Evolutionary conservation across 768 basidiomycete genomes (phyloP).

Genomic region (Amylocystis lapponica): DNA sequence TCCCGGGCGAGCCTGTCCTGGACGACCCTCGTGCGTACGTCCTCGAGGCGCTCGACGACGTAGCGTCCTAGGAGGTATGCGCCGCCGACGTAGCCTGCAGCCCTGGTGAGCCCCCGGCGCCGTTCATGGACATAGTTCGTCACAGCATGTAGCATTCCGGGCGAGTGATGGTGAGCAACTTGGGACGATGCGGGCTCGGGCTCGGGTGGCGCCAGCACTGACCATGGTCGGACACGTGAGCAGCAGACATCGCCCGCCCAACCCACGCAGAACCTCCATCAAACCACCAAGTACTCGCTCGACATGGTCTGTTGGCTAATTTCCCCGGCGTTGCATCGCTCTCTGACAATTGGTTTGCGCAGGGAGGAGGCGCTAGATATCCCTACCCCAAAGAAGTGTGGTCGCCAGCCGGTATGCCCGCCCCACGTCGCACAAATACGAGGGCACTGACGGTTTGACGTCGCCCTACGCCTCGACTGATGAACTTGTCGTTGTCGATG

Average conservation of each 20-base stretch:
- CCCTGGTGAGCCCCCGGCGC: slow-evolving; percentile 39
- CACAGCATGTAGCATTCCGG: slow-evolving; percentile 38
- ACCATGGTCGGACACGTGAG: no score
- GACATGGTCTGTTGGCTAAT: no score
- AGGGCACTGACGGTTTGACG: no score
- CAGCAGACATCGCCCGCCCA: no score
- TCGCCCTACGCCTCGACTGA: no score
- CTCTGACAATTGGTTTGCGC: background rate
- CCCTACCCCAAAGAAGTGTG: slow-evolving; percentile 94
- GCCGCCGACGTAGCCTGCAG: slow-evolving; percentile 50
- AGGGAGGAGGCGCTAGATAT: slow-evolving; percentile 85
- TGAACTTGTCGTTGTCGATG: no score
- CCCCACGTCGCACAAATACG: background rate
- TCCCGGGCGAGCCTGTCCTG: slow-evolving; percentile 61
- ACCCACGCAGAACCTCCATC: no score
- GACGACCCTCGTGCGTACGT: slow-evolving; percentile 57
- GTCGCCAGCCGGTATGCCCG: slow-evolving; percentile 75
- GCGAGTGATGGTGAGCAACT: background rate
- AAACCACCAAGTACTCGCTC: no score
- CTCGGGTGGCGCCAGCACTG: no score
- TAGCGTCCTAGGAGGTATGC: slow-evolving; percentile 60
- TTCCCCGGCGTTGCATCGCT: no score
- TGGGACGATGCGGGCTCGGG: no score
- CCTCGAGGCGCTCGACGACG: slow-evolving; percentile 54
- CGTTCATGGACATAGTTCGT: slow-evolving; percentile 46